Conservation (phyloP, 495 filamentous ascomycete species). For the Hypoxylon crocopeplum region DNA sequence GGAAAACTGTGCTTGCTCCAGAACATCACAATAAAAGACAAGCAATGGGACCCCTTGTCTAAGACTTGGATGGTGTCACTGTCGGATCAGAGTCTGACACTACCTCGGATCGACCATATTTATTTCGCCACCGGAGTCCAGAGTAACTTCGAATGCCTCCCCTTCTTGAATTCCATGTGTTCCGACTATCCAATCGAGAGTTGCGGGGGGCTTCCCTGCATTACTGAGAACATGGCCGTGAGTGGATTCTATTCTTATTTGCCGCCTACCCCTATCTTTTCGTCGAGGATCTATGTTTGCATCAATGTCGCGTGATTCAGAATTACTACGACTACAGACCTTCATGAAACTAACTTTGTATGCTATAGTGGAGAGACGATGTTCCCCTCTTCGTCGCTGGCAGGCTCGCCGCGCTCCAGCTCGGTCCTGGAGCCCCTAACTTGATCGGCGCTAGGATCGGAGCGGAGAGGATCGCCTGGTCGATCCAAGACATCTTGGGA, state of each 20-base stretch:
- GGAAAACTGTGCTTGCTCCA: conserved; percentile 56
- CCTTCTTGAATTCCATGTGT: conserved; percentile 58
- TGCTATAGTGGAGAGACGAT: conserved; percentile 63
- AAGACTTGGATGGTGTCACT: conserved; percentile 57
- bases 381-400: conserved; percentile 69
- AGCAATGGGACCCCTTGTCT: conserved; percentile 42
- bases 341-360: conserved; percentile 5
- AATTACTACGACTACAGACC: not conserved
- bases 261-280: not conserved
- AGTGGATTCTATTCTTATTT: not conserved
- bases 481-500: conserved; percentile 57
- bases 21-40: conserved; percentile 52
- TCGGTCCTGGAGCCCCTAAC: conserved; percentile 68
- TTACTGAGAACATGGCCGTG: conserved; percentile 61
- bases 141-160: conserved; percentile 57
- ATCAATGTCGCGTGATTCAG: too few species aligned
- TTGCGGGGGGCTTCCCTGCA: conserved; percentile 62
- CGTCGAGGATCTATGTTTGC: too few species aligned
- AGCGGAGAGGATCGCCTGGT: conserved; percentile 68
- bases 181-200: conserved; percentile 59
- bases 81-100: conserved; percentile 54
- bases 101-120: conserved; percentile 67
- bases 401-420: conserved; percentile 60
- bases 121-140: conserved; percentile 67
- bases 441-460: conserved; percentile 68